Conservation (phyloP, 352 stramenopile genomes). For the Globisporangium okanoganense region DNA sequence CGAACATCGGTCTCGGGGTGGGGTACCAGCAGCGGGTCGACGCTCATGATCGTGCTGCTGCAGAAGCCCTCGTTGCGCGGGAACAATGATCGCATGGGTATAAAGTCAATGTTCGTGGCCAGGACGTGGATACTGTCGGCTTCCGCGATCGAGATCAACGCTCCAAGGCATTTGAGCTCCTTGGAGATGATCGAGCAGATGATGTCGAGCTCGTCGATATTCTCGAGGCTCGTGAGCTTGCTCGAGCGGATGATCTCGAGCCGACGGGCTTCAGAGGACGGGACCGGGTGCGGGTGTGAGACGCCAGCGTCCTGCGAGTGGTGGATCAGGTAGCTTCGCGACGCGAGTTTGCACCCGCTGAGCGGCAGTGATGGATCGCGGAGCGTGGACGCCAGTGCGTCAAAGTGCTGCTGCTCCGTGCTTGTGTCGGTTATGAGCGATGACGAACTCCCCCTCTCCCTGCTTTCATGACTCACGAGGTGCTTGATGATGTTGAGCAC, state of each 20-base stretch:
- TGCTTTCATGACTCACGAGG: constrained; percentile 13
- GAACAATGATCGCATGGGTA: neutral
- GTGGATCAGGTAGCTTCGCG: constrained; percentile 12
- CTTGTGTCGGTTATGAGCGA: constrained; percentile 1
- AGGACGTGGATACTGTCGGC: constrained; percentile 10
- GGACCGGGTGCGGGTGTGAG: constrained; percentile 1
- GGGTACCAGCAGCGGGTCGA: constrained; percentile 16
- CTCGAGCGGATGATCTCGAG: constrained; percentile 13
- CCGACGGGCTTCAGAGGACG: neutral
- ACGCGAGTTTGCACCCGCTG: constrained; percentile 11
- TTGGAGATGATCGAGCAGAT: constrained; percentile 15
- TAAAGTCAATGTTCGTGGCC: constrained; percentile 15
- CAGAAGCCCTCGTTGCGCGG: constrained; percentile 19
- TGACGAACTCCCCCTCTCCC: neutral
- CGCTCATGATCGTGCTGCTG: constrained; percentile 16
- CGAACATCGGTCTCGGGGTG: constrained; percentile 17
- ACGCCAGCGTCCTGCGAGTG: constrained; percentile 4
- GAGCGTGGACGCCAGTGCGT: neutral
- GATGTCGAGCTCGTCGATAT: constrained; percentile 12
- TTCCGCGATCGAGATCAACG: constrained; percentile 14
- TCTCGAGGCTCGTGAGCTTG: neutral
- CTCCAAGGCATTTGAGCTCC: constrained; percentile 13
- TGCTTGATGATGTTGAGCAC: constrained; percentile 32
- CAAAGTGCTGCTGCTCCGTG: constrained; percentile 11
- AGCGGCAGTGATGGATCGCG: neutral